Conservation (phyloP, 2,329 filamentous ascomycete species). For the Claviceps purpurea region DNA sequence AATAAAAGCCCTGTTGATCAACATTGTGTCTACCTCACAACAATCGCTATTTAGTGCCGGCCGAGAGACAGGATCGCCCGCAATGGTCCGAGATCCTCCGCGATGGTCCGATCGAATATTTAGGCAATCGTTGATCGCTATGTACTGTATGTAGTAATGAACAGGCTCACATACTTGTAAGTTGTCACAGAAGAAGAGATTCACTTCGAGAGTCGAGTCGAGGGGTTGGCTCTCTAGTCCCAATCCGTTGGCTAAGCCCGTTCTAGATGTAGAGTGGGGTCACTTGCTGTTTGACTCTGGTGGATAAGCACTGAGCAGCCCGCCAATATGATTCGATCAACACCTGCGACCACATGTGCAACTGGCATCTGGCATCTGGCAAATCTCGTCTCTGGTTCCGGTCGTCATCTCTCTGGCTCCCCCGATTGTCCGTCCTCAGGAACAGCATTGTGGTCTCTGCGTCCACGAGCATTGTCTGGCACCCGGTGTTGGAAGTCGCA, state of each 20-base stretch:
- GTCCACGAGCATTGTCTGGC: not conserved
- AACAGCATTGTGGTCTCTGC: not conserved
- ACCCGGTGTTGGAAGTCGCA: slow-evolving; percentile 8
- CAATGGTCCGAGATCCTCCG: too few species aligned
- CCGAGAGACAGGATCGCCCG: not conserved
- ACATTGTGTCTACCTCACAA: too few species aligned
- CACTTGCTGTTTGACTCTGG: not conserved
- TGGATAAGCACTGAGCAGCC: not conserved
- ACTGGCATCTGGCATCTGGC: not conserved
- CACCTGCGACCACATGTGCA: not conserved
- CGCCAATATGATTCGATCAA: not conserved
- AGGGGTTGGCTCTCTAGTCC: too few species aligned
- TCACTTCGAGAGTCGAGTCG: too few species aligned
- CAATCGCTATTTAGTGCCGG: not conserved
- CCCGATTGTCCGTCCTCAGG: not conserved
- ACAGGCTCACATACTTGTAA: too few species aligned
- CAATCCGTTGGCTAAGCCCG: too few species aligned
- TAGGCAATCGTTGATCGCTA: not conserved
- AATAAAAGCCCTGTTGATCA: too few species aligned
- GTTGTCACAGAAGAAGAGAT: too few species aligned
- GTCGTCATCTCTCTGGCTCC: not conserved
- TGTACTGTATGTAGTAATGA: not conserved
- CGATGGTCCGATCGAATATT: not conserved
- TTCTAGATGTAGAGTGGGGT: too few species aligned
- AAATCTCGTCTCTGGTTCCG: not conserved